Evolutionary conservation across 1,139 yeast species (phyloP).

Genomic region (Magnusiomyces starmeri): DNA sequence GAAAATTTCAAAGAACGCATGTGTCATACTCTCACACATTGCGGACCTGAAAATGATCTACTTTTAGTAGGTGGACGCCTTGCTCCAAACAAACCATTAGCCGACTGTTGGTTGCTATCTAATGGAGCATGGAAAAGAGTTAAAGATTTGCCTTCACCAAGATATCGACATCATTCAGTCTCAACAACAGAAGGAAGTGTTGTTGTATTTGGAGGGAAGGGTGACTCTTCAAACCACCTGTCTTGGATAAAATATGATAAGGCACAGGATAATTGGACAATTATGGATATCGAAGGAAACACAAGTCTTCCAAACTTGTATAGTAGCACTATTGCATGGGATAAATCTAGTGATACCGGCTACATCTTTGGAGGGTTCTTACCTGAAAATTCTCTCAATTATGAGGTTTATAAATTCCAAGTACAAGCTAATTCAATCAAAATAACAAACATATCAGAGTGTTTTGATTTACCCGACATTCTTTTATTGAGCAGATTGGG

Average conservation of each 20-base stretch:
- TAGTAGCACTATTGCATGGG: conserved; percentile 34
- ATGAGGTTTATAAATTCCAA: conserved; percentile 35
- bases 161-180: conserved; percentile 52
- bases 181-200: conserved; percentile 34
- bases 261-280: too few relatives aligned
- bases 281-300: too few relatives aligned
- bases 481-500: conserved; percentile 19
- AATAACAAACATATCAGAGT: conserved; percentile 16
- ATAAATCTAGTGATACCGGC: conserved; percentile 34
- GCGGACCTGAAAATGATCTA: conserved; percentile 27
- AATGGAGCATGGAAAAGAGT: conserved; percentile 35
- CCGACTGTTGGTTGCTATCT: conserved; percentile 38
- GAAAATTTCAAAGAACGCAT: conserved; percentile 36
- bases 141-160: conserved; percentile 39
- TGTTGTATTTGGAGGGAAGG: conserved; percentile 49
- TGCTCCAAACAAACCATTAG: conserved; percentile 46
- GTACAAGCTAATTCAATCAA: conserved; percentile 20
- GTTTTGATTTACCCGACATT: background rate
- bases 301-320: conserved; percentile 16
- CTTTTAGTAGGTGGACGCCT: conserved; percentile 64
- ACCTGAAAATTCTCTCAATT: conserved; percentile 34
- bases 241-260: too few relatives aligned
- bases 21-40: conserved; percentile 48
- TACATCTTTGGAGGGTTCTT: conserved; percentile 50
- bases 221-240: background rate